Evolutionary conservation across 2,329 filamentous ascomycete species (phyloP).

Genomic region (Ascochyta viciae-villosae): DNA sequence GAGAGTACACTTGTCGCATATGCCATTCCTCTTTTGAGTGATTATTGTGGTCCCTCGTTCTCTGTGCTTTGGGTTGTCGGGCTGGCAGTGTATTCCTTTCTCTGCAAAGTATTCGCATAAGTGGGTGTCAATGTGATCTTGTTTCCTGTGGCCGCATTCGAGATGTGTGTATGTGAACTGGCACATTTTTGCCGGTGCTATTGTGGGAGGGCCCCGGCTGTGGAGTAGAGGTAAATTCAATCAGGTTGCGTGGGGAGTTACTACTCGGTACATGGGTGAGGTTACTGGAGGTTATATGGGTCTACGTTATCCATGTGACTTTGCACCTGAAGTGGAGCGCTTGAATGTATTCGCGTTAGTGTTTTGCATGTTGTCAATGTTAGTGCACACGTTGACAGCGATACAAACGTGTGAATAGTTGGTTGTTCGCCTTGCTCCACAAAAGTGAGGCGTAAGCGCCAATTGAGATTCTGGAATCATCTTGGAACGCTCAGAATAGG

Average conservation of each 20-base stretch:
- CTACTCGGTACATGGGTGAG: background rate
- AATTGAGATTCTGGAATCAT: background rate
- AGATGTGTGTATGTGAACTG: constrained; percentile 27
- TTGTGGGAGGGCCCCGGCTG: background rate
- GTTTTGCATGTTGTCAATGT: constrained; percentile 9
- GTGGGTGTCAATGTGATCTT: constrained; percentile 27
- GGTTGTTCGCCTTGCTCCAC: constrained; percentile 19
- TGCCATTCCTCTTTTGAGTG: constrained; percentile 20
- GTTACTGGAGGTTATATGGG: background rate
- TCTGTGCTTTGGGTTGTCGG: constrained; percentile 24
- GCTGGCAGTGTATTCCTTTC: constrained; percentile 24
- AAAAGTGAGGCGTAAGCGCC: constrained; percentile 22
- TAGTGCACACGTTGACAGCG: constrained; percentile 13
- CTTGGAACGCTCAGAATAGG: constrained; percentile 1
- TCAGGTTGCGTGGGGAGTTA: background rate
- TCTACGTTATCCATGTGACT: constrained; percentile 1
- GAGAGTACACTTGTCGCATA: constrained; percentile 25
- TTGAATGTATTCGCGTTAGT: constrained; percentile 9
- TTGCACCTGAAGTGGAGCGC: constrained; percentile 11
- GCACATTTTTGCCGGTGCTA: constrained; percentile 24
- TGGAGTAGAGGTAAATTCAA: background rate
- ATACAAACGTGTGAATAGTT: constrained; percentile 16
- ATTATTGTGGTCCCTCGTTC: constrained; percentile 19
- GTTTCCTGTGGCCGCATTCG: constrained; percentile 29
- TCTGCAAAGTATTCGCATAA: constrained; percentile 24